These are phyloP conservation scores for Quercus mongolica DNA, from an alignment of 306 rosid genomes.

Conservation along the genomic window DNA sequence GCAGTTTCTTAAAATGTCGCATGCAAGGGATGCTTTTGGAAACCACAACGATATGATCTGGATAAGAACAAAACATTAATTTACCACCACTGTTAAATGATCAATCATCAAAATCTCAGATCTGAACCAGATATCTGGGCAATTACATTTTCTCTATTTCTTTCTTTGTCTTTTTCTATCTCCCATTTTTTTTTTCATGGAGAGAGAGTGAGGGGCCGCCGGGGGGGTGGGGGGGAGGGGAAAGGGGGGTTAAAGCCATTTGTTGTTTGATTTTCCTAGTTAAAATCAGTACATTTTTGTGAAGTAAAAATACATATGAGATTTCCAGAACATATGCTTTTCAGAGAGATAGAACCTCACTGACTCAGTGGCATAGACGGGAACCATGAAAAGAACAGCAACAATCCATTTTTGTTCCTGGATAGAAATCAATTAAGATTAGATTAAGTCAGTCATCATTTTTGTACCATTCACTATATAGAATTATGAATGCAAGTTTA, in stretches of 20 bases:
- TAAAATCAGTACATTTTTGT: not conserved
- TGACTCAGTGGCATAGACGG: conserved; percentile 76
- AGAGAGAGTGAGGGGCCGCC: too few species aligned
- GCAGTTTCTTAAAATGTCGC: conserved; percentile 84
- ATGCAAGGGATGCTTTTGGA: conserved; percentile 67
- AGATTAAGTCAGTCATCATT: conserved; percentile 16
- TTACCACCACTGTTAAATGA: conserved; percentile 6
- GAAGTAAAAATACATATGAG: not conserved
- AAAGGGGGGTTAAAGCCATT: too few species aligned
- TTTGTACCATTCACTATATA: not conserved
- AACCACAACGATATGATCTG: conserved; percentile 74
- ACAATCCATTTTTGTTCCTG: conserved; percentile 96
- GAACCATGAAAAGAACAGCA: conserved; percentile 72
- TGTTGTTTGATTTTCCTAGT: too few species aligned
- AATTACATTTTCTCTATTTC: not conserved
- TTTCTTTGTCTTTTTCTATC: too few species aligned
- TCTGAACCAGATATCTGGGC: not conserved
- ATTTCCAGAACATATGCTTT: not conserved
- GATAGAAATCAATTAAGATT: conserved; percentile 18
- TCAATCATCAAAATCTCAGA: not conserved
- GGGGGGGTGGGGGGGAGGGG: too few species aligned
- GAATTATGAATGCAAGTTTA: not conserved
- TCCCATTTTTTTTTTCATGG: too few species aligned
- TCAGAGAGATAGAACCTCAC: conserved; percentile 48
- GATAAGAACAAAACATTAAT: conserved; percentile 15